Percentiles rank a stretch among this genome's conserved stretches.
These are phyloP conservation scores for Biscutella auriculata DNA, from an alignment of 441 rosid species.

Conservation along the genomic window DNA sequence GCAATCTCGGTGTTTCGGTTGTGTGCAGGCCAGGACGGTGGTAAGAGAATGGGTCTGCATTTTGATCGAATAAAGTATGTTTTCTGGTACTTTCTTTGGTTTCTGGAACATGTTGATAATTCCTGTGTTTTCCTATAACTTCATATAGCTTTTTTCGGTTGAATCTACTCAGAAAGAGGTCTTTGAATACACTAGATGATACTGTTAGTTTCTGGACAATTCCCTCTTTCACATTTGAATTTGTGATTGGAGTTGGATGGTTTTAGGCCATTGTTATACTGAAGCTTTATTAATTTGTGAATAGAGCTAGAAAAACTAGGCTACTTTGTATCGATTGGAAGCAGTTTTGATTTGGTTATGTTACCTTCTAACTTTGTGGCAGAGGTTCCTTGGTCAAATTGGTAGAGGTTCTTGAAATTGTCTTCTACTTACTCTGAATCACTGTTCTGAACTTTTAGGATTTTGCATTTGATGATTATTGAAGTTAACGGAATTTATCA, in stretches of 20 bases:
- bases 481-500: not conserved
- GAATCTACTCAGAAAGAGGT: not conserved
- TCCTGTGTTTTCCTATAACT: not conserved
- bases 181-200: not conserved
- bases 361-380: not conserved
- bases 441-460: not conserved
- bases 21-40: constrained; percentile 59
- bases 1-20: not conserved
- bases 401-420: not conserved
- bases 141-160: not conserved
- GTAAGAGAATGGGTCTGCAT: constrained; percentile 75
- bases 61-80: constrained; percentile 69
- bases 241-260: not conserved
- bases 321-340: no score
- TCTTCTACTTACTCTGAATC: not conserved
- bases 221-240: not conserved
- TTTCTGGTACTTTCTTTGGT: not conserved
- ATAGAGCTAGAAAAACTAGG: no score
- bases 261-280: no score
- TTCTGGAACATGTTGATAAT: not conserved
- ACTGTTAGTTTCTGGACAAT: not conserved
- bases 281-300: no score
- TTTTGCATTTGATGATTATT: not conserved
- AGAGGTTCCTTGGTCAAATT: not conserved
- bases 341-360: not conserved